Evolutionary conservation across 768 basidiomycete species (phyloP), one percentile per base, ranked within the genome.

Genomic region (Boletus subcaerulescens): DNA sequence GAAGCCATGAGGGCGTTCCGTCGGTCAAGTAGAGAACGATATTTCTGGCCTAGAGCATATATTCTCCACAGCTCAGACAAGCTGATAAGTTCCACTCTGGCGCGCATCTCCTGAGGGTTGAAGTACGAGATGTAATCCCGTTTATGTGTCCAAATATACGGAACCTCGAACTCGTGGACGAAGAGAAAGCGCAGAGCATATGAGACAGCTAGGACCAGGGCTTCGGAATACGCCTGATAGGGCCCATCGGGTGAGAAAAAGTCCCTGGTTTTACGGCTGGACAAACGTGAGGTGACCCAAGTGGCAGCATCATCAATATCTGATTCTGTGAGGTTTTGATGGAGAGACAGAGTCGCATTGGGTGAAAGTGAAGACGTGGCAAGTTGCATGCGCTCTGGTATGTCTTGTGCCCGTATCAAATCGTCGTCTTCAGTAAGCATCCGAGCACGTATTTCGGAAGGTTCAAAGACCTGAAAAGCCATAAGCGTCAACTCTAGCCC

Each of bases 311-410:
- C 85, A 50, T 82, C 80, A 17, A 95, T 73, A 56, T 97, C 91
- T 22, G 81, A 80, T 59, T 86, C 84, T 8, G 83, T 82, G 57
- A 92, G 78, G 33, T 82, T 78, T 43, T 79, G 78, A 60, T 86
- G 82, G 10, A 82, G 67, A 33, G 84, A 84, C 46, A 87, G 72
- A 5, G 80, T 80, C 3, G 89, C 78, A 24, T 79, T 79, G 29
- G 76, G 70, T 1, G 91, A 91, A n/a, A 97, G 73, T 0, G 93
- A 89, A 20, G 90, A 92, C 20, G 85, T 89, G 14, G 87, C 83
- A 18, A 98, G 80, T 69, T 96, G 94, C 89, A 95, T 93, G 45
- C 97, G 88, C 68, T 99, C 97, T 2, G 97, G 97, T 36, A 91
- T 84, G 72, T 98, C 97, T 66, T 82, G 84, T 17, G 81, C 84